Base-by-base conservation (phyloP, 2,329 filamentous ascomycete species). In the Cordyceps sp. region DNA sequence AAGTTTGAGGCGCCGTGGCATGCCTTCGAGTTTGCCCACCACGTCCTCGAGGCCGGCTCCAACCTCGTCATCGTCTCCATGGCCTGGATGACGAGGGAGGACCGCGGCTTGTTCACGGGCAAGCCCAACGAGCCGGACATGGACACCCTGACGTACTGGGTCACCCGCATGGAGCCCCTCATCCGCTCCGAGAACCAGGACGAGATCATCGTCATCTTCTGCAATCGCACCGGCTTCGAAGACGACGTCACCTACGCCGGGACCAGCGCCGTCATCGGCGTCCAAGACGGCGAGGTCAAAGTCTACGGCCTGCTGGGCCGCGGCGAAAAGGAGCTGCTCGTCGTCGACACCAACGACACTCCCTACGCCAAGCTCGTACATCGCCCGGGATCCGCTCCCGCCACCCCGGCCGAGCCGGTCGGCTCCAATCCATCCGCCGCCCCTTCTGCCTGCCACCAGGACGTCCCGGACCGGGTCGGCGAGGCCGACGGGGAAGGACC, bases 81-180 rank as follows among this genome's bases (percentile, higher is more conserved):
- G 81, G 79, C 82, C 0, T 88, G 80, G 81, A 58, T 81, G 21
- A 83, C 78, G 2, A 59, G 49, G 34, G 71, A 61, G 37, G 64
- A 60, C 43, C 61, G 52, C 2, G 59, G 44, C 14, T 35, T 36
- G 7, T 73, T 58, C 46, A 70, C 45, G 36, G 59, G 42, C 19
- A 57, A 39, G 39, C 69, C 68, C 0, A 47, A 62, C 1, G 67
- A 73, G 31, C 78, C 79, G 0, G 80, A 86, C 40, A 64, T 80
- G 54, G 71, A 81, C 17, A 84, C 79, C 0, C 47, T 88, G 8
- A 67, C 69, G 0, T 88, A 88, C 43, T 88, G 81, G 82, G 58
- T 83, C 0, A 66, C 70, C 14, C 65, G 82, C 0, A 60, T 88
- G 4, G 73, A 78, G 34, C 81, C 81, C 0, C 33, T 78, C 0